Base-by-base conservation (phyloP, 2,329 filamentous ascomycete genomes). In the Epichloe amarillans region DNA sequence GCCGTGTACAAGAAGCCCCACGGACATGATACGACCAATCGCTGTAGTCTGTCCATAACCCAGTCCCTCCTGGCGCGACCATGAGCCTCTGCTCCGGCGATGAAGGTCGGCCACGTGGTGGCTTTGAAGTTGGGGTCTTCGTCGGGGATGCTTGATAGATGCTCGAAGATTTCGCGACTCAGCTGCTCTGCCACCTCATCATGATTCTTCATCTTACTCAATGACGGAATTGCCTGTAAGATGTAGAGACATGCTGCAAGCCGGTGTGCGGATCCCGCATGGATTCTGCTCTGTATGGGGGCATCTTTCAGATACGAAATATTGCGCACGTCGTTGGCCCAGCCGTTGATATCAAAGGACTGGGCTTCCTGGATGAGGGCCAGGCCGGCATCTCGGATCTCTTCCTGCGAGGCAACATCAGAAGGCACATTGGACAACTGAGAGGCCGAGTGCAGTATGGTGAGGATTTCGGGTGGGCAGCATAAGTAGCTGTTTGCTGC, bases 51-150 rank as follows among this genome's bases (percentile, higher is more conserved):
- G 23, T 72, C 62, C 58, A 73, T 67, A 44, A 75, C 71, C 75
- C 74, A 79, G 3, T 64, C 64, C 36, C 74, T 68, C 53, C 68
- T 66, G 23, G 58, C 61, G 0, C 60, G 61, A 5, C 72, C 67
- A 42, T 66, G 67, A 0, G 72, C 71, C 50, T 77, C 74, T 0
- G 75, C 76, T 1, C 76, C 77, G 5, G 72, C 74, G 5, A 80
- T 67, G 50, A 81, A 80, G 0, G 76, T 71, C 0, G 76, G 74
- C 76, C 75, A 80, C 1, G 72, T 70, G 4, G 75, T 77, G 0
- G 73, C 75, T 56, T 80, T 80, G 64, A 78, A 72, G 19, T 78
- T 70, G 1, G 69, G 66, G 44, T 80, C 74, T 2, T 72, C 65
- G 8, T 72, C 66, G 0, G 70, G 69, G 2, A 81, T 70, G 39